Evolutionary conservation across 768 basidiomycete species (phyloP), one percentile per base, ranked within the genome.

Genomic region (Auricularia heimuer): DNA sequence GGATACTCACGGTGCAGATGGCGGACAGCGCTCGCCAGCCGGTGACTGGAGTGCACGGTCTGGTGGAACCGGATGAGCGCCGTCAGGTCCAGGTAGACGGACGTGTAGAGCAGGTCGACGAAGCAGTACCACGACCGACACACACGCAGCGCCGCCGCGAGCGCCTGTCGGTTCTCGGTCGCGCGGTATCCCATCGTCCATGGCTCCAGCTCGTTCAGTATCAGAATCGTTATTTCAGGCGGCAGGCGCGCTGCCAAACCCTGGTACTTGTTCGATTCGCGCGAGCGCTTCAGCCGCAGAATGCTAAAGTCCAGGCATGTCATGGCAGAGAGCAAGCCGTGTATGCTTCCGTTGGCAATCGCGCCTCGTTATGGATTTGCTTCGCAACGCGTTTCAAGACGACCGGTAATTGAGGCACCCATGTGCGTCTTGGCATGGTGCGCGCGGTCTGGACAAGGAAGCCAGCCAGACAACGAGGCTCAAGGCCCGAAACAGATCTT

Each of bases 51-150:
- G 29, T 29, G 54, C 18, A 60, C 56, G 1, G 56, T 29, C 4
- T 29, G 24, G 56, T 60, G 56, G 56, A 60, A 60, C 29, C 29
- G 21, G 56, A 60, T 60, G 56, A 60, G 56, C 34, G 56, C 56
- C 11, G 24, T 14, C 24, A 60, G 24, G 34, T 60, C 56, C 24
- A 60, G 56, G 16, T 60, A 24, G 14, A 60, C 56, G 4, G 24
- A 14, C 56, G 24, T 4, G 56, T 60, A 60, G 16, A 60, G 24
- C 56, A 60, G 12, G 7, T 34, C 56, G 8, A 35, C 56, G 34
- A 60, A 60, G 16, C 14, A 12, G 56, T 60, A 60, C 56, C 56
- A 60, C 56, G 56, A 24, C 24, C 14, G 14, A 29, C 56, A 60
- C 56, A 24, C 24, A 6, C 56, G 56, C 14, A 60, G 56, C 56